phyloP scores from a whole-genome alignment of 164 flowering plant genomes.

The Liriodendron chinense region DNA sequence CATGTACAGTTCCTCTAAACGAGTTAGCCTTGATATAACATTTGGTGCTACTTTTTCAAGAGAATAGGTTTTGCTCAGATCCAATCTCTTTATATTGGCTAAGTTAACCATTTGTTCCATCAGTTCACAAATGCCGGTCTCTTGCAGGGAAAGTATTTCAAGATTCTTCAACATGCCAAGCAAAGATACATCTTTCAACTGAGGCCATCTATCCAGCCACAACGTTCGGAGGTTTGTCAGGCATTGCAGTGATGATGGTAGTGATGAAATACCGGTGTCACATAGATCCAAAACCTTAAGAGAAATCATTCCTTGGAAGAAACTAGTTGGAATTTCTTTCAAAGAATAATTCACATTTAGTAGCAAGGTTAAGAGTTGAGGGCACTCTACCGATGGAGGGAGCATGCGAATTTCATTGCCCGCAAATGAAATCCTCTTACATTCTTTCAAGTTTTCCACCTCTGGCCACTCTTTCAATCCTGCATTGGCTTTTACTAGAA shows the following conservation, averaged over 20 bases:
- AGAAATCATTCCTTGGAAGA: constrained; percentile 10
- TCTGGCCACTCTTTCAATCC: not conserved
- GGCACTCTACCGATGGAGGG: not conserved
- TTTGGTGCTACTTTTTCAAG: not conserved
- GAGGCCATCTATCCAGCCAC: not conserved
- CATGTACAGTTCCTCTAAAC: constrained; percentile 7
- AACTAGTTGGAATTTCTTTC: not conserved
- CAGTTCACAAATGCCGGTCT: not conserved
- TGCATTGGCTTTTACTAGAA: not conserved
- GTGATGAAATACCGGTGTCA: not conserved
- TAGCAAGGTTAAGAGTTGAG: not conserved
- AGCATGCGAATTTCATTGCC: not conserved
- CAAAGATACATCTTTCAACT: not conserved
- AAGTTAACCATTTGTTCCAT: not conserved
- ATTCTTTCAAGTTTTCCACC: not conserved
- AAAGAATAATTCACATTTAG: not conserved
- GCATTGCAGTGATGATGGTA: not conserved
- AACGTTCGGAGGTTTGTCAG: constrained; percentile 4
- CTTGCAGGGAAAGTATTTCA: not conserved
- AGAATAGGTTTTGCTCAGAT: not conserved
- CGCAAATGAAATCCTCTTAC: constrained; percentile 1
- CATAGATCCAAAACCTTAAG: constrained; percentile 10
- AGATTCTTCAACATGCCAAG: not conserved
- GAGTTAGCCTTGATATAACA: not conserved
- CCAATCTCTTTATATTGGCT: constrained; percentile 6